Evolutionary conservation across 2,329 filamentous ascomycete species (phyloP), one percentile per base, ranked within the genome.

Genomic region (Talaromyces sp.): DNA sequence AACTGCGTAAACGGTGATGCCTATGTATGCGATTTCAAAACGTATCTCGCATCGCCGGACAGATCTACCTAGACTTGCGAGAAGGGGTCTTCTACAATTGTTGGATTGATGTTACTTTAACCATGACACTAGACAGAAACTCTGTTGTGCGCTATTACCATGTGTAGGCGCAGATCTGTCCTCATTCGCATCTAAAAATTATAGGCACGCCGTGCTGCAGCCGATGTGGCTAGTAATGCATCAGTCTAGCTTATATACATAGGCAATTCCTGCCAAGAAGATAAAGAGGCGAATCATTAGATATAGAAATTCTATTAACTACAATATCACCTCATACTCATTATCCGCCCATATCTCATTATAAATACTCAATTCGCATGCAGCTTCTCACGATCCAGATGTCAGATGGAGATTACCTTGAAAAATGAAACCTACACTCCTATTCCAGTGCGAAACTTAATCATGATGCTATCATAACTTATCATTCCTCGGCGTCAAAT

Each of bases 401-500:
- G n/a, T n/a, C n/a, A n/a, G 8, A 36, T 36, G 34, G 11, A 5
- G 11, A 36, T 4, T 11, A 36, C 34, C 34, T 15, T 36, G 34
- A 15, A 15, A 36, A 36, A 34, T 13, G 34, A 15, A 36, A 36
- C 34, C 15, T 36, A 13, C 11, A 36, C 34, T 15, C 22, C 19
- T 22, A 15, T 5, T 6, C 17, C 13, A 11, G 22, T 17, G 47
- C 22, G 15, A 17, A 51, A 1, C 11, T 27, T 4, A 6, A 15
- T 25, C 45, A 27, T 27, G 5, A 51, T 7, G 13, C 25, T 22
- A 11, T 34, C 17, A 54, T 11, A 19, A 5, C 19, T 34, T 7
- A 7, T 34, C 29, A 34, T 56, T 59, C 27, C 19, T 45, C 38
- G 76, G 76, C n/a, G 72, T 79, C 69, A 81, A 64, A 60, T 75